A percentile compares a stretch with the other conserved stretches of the same genome.
Conservation (phyloP, 202 grass and related monocot genomes). For the Setaria viridis region DNA sequence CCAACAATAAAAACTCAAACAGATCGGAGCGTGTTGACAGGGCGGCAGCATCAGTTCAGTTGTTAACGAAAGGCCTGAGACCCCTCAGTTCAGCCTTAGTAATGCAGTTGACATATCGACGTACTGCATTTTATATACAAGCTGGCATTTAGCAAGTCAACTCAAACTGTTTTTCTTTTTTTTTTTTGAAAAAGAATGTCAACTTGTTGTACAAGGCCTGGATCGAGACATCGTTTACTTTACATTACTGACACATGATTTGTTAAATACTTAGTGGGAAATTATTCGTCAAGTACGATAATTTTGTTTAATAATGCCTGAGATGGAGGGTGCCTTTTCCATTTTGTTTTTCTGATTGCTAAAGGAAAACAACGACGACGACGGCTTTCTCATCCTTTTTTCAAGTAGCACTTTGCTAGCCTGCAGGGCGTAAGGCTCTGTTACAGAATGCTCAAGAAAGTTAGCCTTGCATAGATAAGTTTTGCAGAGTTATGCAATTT, state of each 20-base stretch:
- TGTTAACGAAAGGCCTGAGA: not conserved
- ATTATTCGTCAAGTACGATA: not conserved
- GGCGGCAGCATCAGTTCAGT: not conserved
- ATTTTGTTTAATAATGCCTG: not conserved
- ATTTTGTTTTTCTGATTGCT: not conserved
- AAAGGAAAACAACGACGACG: not conserved
- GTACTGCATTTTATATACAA: constrained; percentile 8
- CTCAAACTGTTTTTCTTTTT: not conserved
- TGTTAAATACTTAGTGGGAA: not conserved
- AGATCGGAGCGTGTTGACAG: constrained; percentile 16
- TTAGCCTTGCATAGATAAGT: too few species aligned
- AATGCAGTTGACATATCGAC: too few species aligned
- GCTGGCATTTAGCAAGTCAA: constrained; percentile 45
- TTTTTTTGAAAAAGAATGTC: not conserved
- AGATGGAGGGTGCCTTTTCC: not conserved
- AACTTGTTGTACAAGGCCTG: not conserved
- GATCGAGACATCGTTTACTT: not conserved
- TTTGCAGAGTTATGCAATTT: too few species aligned
- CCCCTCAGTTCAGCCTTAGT: too few species aligned
- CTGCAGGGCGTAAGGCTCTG: too few species aligned
- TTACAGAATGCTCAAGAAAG: too few species aligned
- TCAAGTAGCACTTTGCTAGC: too few species aligned
- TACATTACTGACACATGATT: not conserved
- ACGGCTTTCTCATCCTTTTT: not conserved
- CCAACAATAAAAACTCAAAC: constrained; percentile 9